These are phyloP conservation scores for Cordyceps farinosa DNA, from an alignment of 2,329 filamentous ascomycete genomes.

Conservation along the genomic window DNA sequence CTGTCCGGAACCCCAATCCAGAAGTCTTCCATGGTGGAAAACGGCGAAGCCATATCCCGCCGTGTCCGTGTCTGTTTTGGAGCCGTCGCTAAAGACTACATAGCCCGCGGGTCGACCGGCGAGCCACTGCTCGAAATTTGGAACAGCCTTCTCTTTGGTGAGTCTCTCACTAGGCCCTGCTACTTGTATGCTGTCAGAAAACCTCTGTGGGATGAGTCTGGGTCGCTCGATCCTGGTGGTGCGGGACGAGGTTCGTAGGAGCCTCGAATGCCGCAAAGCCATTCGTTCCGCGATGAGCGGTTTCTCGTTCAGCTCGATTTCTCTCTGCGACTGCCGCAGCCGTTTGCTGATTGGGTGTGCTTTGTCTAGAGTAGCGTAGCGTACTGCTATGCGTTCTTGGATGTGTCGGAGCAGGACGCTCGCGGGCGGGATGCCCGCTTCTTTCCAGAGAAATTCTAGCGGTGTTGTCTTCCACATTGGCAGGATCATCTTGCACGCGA, in stretches of 20 bases:
- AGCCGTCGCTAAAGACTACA: too few species aligned
- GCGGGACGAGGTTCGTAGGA: background rate
- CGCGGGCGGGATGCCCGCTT: background rate
- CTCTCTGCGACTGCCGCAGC: conserved; percentile 1
- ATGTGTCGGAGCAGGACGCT: background rate
- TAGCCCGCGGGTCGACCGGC: too few species aligned
- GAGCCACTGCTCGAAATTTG: too few species aligned
- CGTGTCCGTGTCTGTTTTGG: too few species aligned
- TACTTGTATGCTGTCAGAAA: background rate
- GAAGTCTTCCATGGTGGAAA: too few species aligned
- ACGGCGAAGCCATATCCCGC: too few species aligned
- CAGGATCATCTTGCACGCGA: background rate
- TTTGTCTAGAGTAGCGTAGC: background rate
- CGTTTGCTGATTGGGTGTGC: background rate
- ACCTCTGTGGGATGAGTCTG: background rate
- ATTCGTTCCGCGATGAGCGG: background rate
- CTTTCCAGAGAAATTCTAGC: background rate
- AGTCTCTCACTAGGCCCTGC: background rate
- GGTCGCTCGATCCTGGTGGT: background rate
- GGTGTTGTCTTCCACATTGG: background rate
- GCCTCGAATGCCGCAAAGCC: background rate
- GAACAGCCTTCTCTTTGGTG: background rate
- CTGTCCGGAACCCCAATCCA: too few species aligned
- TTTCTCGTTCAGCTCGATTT: background rate
- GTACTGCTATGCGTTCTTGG: background rate